Conservation (phyloP, 306 rosid genomes). For the Astragalus membranaceus region DNA sequence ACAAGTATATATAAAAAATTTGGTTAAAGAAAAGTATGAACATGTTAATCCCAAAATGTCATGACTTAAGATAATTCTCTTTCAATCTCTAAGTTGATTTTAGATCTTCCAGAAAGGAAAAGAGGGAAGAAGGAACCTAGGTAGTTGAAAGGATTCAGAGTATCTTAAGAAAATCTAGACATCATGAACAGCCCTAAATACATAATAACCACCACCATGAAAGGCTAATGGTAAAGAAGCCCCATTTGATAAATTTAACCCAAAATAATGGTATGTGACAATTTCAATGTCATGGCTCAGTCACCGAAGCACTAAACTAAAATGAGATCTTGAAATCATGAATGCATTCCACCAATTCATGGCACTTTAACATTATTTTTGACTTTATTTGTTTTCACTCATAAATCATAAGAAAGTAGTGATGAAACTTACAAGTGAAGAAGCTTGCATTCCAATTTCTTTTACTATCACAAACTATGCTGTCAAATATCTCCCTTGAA, state of each 20-base stretch:
- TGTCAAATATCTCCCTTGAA: constrained; percentile 80
- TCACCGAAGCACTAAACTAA: constrained; percentile 26
- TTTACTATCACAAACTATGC: constrained; percentile 87
- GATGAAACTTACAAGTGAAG: constrained; percentile 63
- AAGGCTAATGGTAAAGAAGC: background rate
- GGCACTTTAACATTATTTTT: background rate
- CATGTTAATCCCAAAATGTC: constrained; percentile 14
- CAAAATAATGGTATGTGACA: background rate
- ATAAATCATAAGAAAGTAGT: background rate
- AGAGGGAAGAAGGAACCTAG: background rate
- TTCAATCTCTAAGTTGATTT: constrained; percentile 3
- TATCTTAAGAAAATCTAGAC: constrained; percentile 1
- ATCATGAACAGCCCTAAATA: constrained; percentile 17
- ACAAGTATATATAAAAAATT: background rate
- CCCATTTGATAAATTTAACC: background rate
- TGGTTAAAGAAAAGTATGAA: no score
- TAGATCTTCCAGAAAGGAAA: background rate
- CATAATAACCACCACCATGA: background rate
- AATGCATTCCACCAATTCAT: constrained; percentile 20
- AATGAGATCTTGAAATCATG: constrained; percentile 30
- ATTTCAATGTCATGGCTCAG: constrained; percentile 27
- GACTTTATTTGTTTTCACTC: background rate
- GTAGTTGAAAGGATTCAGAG: background rate
- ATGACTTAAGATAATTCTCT: no score
- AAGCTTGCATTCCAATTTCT: constrained; percentile 85